These are phyloP conservation scores for Globisporangium alternatum DNA, from an alignment of 352 stramenopile species.

Conservation along the genomic window DNA sequence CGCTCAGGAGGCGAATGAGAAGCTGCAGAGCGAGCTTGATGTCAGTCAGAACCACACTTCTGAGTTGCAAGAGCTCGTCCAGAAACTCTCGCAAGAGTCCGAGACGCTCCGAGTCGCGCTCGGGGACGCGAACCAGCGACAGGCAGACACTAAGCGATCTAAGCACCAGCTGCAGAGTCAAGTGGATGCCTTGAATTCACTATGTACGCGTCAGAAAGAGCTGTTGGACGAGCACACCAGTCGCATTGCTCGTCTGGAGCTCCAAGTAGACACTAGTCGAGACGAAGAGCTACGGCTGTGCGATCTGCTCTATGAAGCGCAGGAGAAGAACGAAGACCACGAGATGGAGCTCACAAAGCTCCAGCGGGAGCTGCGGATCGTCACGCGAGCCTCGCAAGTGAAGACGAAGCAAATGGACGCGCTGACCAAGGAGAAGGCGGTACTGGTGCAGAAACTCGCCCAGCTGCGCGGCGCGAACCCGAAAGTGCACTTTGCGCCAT, in stretches of 20 bases:
- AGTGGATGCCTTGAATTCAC: neutral
- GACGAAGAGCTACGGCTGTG: constrained; percentile 15
- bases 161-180: neutral
- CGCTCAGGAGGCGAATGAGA: neutral
- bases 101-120: neutral
- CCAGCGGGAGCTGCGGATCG: constrained; percentile 11
- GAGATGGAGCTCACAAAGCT: constrained; percentile 4
- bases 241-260: neutral
- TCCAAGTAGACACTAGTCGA: neutral
- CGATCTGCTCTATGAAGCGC: constrained; percentile 20
- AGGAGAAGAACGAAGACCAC: constrained; percentile 16
- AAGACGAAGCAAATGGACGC: constrained; percentile 9
- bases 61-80: neutral
- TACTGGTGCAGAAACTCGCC: constrained; percentile 20
- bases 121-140: neutral
- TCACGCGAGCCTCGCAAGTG: constrained; percentile 1
- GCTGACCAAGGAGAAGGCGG: constrained; percentile 14
- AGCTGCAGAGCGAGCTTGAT: constrained; percentile 1
- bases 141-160: neutral
- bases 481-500: neutral
- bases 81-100: too few species aligned
- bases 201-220: neutral
- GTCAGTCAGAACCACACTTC: neutral
- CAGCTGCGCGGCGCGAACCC: constrained; percentile 15
- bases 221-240: neutral